Base-by-base conservation (phyloP, 106 monocot genomes). In the Alisma plantagoaquatica region DNA sequence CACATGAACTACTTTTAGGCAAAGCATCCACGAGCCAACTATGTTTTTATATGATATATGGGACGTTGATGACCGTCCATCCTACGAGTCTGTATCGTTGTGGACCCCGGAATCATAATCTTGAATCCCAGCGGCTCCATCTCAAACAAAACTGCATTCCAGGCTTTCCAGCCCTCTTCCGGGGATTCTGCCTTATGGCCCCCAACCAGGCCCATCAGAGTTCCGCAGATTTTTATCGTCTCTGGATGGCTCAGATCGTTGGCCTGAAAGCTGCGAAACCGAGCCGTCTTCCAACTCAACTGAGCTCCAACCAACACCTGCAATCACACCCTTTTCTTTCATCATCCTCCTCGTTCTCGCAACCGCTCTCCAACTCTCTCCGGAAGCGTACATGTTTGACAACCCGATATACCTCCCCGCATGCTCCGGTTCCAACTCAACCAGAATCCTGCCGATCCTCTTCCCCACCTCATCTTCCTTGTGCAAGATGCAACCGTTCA, bases 401-500 rank as follows among this genome's bases (percentile, higher is more conserved):
- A 77, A 61, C 0, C 77, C 53, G 5, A 72, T 58, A 29, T 77
- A 77, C 31, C 77, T 66, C 44, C 71, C 72, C 17, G 27, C 55
- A 41, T 77, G 72, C 19, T 29, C n/a, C 1, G 72, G 73, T 23
- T 78, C 78, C 52, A 69, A 18, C 33, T 56, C 63, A n/a, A 73
- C 62, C 22, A 73, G 28, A 18, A 31, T 33, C 27, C 41, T 59
- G 2, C 68, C 78, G 4, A 60, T 56, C 15, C 41, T 48, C 53
- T 69, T 64, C 2, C 58, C 78, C 32, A 54, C 23, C 41, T 60
- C 59, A 4, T 15, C 31, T 6, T 63, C 9, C n/a, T 60, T 46
- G 42, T 78, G 78, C 53, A 53, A 64, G 5, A 59, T 10, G 18
- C 78, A 78, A 4, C 78, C 78, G 42, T 60, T 68, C 20, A 78